These are phyloP conservation scores for Protomyces macrosporus DNA, from an alignment of 1,139 yeast species.

Conservation along the genomic window DNA sequence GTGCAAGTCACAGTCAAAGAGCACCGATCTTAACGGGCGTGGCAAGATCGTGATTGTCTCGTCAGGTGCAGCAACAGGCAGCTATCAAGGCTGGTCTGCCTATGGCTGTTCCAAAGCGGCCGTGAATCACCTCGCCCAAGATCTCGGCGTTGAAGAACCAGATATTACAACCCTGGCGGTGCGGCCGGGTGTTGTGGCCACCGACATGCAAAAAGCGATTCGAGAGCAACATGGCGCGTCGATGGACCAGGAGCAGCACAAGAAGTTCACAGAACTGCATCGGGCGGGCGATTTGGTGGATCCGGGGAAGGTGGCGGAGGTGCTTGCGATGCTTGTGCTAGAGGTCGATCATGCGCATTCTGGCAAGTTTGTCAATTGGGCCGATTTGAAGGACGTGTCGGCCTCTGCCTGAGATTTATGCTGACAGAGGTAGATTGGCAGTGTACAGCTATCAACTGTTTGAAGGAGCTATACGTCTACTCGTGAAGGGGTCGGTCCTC, in stretches of 20 bases:
- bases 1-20: conserved; percentile 35
- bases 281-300: conserved; percentile 7
- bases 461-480: too few relatives aligned
- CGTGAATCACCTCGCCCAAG: conserved; percentile 62
- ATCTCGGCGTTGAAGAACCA: conserved; percentile 63
- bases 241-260: conserved; percentile 14
- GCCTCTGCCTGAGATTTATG: too few relatives aligned
- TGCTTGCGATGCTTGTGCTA: conserved; percentile 7
- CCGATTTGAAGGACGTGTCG: background rate
- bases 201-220: conserved; percentile 75
- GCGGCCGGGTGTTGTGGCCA: conserved; percentile 93
- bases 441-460: too few relatives aligned
- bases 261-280: conserved; percentile 10
- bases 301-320: conserved; percentile 17
- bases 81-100: conserved; percentile 68
- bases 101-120: conserved; percentile 91
- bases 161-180: conserved; percentile 58
- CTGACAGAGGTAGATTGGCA: too few relatives aligned
- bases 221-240: conserved; percentile 44
- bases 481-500: too few relatives aligned
- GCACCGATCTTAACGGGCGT: background rate
- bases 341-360: conserved; percentile 13
- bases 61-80: conserved; percentile 67
- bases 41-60: conserved; percentile 71
- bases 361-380: conserved; percentile 22